Evolutionary conservation across 768 basidiomycete genomes (phyloP).

Genomic region (Lentinula raphanica): DNA sequence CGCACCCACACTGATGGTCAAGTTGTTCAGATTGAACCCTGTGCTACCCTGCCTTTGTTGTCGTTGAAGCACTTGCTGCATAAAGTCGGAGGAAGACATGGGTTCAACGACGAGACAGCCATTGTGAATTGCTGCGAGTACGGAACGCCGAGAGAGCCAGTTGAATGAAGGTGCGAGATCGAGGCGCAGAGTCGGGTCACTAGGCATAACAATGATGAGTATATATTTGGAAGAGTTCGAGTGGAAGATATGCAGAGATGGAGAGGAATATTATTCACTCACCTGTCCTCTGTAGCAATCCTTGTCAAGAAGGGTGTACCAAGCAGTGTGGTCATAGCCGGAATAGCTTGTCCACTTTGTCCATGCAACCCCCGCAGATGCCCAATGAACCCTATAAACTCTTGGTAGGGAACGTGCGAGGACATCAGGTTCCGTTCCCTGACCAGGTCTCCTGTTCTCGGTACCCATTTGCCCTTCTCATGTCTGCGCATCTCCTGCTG

Average conservation of each 20-base stretch:
- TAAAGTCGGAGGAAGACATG: conserved; percentile 53
- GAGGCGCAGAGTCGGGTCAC: conserved; percentile 88
- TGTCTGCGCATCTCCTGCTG: conserved; percentile 74
- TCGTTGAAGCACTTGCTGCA: conserved; percentile 40
- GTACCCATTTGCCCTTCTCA: conserved; percentile 53
- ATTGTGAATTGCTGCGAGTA: conserved; percentile 78
- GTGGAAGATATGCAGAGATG: neutral
- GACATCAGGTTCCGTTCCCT: conserved; percentile 63
- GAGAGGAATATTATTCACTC: conserved; percentile 32
- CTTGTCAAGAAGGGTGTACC: conserved; percentile 75
- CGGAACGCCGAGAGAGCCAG: conserved; percentile 86
- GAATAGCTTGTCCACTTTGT: conserved; percentile 48
- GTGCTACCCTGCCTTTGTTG: conserved; percentile 30
- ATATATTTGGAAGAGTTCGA: too few relatives aligned
- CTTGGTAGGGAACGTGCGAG: conserved; percentile 68
- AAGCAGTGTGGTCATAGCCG: conserved; percentile 69
- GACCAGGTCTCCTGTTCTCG: conserved; percentile 51
- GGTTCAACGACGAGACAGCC: conserved; percentile 90
- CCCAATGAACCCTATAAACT: conserved; percentile 71
- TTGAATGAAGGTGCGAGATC: conserved; percentile 93
- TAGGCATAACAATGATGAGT: conserved; percentile 24
- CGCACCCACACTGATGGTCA: conserved; percentile 33
- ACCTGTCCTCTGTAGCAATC: conserved; percentile 81
- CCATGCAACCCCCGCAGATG: conserved; percentile 68
- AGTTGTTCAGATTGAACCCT: conserved; percentile 35